Conservation (phyloP, 495 filamentous ascomycete genomes). For the Penicillium waksmanii region DNA sequence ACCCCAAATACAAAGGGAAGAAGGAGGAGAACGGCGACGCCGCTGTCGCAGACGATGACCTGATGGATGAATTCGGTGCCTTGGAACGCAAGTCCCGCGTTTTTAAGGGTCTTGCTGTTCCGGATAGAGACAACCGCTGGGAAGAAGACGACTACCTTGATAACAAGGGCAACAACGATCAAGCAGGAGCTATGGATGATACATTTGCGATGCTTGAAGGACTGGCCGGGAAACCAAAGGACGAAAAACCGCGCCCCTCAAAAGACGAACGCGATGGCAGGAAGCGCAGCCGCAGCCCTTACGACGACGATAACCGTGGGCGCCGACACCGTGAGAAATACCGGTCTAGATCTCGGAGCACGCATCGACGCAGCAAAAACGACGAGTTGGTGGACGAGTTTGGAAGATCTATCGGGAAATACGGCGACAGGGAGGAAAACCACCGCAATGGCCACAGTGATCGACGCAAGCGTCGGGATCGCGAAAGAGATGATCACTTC, state of each 20-base stretch:
- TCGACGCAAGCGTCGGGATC: conserved; percentile 43
- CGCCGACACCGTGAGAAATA: conserved; percentile 56
- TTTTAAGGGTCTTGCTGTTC: conserved; percentile 88
- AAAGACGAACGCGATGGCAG: conserved; percentile 47
- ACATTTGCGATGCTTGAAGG: conserved; percentile 90
- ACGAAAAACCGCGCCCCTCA: conserved; percentile 38
- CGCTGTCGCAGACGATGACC: conserved; percentile 24
- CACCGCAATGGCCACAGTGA: conserved; percentile 46
- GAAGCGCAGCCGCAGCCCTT: conserved; percentile 76
- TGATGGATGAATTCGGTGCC: conserved; percentile 50
- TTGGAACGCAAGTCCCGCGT: conserved; percentile 69
- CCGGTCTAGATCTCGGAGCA: conserved; percentile 58
- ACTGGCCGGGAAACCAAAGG: conserved; percentile 69
- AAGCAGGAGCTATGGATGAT: conserved; percentile 79
- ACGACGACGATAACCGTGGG: conserved; percentile 59
- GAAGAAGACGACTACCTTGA: conserved; percentile 49
- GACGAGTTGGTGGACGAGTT: conserved; percentile 68
- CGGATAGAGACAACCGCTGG: conserved; percentile 73
- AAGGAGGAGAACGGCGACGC: conserved; percentile 32
- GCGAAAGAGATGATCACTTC: conserved; percentile 65
- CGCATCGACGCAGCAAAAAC: conserved; percentile 47
- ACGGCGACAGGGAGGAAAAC: conserved; percentile 44
- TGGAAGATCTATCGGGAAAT: conserved; percentile 51
- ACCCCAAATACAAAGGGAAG: conserved; percentile 75
- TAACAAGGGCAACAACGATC: conserved; percentile 38